Percentiles rank a stretch among this genome's conserved stretches.
These are phyloP conservation scores for Protea cynaroides DNA, from an alignment of 164 flowering plant genomes.

Conservation along the genomic window DNA sequence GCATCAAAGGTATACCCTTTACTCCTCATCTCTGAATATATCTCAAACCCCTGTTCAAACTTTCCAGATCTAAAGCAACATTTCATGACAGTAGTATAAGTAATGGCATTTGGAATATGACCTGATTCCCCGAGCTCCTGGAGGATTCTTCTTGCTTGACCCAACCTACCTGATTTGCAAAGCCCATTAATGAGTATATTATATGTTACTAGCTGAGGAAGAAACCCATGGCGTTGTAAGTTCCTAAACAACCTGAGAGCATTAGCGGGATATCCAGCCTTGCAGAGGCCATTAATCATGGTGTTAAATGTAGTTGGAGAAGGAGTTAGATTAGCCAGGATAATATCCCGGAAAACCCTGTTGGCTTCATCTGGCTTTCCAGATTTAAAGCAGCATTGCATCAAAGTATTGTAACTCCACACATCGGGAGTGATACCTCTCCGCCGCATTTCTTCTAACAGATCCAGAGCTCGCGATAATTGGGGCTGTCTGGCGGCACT, in stretches of 20 bases:
- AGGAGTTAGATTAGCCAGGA: constrained; percentile 25
- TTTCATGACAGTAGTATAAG: not conserved
- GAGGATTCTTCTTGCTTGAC: not conserved
- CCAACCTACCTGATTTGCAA: constrained; percentile 48
- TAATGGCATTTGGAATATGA: not conserved
- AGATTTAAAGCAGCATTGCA: constrained; percentile 61
- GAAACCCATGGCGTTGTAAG: constrained; percentile 43
- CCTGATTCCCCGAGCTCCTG: not conserved
- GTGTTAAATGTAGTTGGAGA: constrained; percentile 50
- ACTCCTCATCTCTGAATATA: not conserved
- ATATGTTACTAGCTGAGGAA: constrained; percentile 51
- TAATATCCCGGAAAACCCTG: constrained; percentile 41
- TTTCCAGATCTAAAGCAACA: not conserved
- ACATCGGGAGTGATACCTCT: constrained; percentile 55
- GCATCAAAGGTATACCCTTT: not conserved
- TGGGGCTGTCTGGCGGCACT: constrained; percentile 41
- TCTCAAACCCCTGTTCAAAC: not conserved
- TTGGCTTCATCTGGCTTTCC: constrained; percentile 65
- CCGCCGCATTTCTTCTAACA: constrained; percentile 72
- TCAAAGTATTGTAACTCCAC: constrained; percentile 78
- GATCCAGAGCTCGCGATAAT: constrained; percentile 28
- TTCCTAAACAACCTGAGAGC: constrained; percentile 66
- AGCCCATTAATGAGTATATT: constrained; percentile 79
- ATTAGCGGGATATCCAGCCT: constrained; percentile 42
- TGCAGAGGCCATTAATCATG: constrained; percentile 74